phyloP scores from a whole-genome alignment of 768 basidiomycete genomes.

The Coprinellus micaceus region DNA sequence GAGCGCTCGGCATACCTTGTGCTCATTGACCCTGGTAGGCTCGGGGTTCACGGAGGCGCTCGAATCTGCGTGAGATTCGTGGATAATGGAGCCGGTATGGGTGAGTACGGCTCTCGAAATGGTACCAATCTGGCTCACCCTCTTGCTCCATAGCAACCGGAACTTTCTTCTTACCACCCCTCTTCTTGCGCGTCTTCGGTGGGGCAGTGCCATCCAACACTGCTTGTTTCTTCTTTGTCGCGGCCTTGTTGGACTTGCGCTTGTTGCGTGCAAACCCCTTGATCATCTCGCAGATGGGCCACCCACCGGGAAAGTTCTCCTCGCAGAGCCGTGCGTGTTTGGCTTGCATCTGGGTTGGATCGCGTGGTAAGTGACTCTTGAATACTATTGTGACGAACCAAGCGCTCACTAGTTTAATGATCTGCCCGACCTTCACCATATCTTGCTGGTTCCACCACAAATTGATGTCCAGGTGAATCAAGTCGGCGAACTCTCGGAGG shows the following conservation, averaged over 20 bases:
- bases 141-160: no score
- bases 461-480: not conserved
- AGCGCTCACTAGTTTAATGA: not conserved
- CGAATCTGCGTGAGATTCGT: no score
- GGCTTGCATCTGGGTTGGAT: not conserved
- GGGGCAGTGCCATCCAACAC: not conserved
- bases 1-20: no score
- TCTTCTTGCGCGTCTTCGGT: no score
- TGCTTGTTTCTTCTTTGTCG: not conserved
- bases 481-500: not conserved
- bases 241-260: not conserved
- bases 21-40: no score
- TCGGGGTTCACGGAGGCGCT: no score
- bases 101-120: no score
- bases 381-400: not conserved
- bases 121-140: no score
- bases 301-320: not conserved
- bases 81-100: no score
- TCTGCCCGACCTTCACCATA: not conserved
- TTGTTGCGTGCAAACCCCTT: not conserved
- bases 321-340: not conserved
- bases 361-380: not conserved
- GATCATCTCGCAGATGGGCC: not conserved
- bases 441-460: not conserved
- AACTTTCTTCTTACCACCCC: no score